Conservation (phyloP, 1,284 basidiomycete species). For the Tilletia setariae region DNA sequence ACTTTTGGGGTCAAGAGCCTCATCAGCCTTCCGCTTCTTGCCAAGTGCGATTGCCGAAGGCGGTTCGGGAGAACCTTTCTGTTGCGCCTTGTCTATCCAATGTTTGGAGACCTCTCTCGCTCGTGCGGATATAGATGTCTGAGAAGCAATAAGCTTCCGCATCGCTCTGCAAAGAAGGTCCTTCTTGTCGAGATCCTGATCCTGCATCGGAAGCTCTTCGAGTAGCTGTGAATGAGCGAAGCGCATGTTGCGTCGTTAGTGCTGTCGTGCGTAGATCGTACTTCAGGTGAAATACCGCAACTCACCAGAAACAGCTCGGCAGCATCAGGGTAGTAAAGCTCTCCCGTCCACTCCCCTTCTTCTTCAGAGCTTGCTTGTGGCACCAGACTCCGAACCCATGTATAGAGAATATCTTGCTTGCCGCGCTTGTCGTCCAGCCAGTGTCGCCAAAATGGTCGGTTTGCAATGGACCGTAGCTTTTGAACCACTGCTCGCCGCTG, state of each 20-base stretch:
- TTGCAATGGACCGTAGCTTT: neutral
- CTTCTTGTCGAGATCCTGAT: neutral
- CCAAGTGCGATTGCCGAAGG: neutral
- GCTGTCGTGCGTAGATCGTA: too few species aligned
- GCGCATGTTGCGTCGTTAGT: too few species aligned
- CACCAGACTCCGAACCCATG: neutral
- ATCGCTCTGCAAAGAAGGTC: neutral
- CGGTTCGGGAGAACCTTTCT: neutral
- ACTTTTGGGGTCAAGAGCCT: neutral
- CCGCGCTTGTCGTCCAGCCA: neutral
- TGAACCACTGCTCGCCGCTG: neutral
- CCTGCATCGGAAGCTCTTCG: neutral
- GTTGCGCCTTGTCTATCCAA: neutral
- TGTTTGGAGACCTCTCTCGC: neutral
- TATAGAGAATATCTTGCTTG: neutral
- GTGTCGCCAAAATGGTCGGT: neutral
- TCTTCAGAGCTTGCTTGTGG: neutral
- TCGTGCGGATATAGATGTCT: neutral
- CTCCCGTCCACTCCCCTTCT: neutral
- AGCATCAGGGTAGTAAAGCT: neutral
- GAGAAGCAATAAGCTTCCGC: neutral
- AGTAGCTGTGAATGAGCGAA: neutral
- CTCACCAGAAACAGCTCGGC: neutral
- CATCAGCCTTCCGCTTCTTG: constrained; percentile 4
- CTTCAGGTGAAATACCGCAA: too few species aligned